Evolutionary conservation across 495 filamentous ascomycete genomes (phyloP), one percentile per base, ranked within the genome.

Genomic region (Glarea lozoyensis): DNA sequence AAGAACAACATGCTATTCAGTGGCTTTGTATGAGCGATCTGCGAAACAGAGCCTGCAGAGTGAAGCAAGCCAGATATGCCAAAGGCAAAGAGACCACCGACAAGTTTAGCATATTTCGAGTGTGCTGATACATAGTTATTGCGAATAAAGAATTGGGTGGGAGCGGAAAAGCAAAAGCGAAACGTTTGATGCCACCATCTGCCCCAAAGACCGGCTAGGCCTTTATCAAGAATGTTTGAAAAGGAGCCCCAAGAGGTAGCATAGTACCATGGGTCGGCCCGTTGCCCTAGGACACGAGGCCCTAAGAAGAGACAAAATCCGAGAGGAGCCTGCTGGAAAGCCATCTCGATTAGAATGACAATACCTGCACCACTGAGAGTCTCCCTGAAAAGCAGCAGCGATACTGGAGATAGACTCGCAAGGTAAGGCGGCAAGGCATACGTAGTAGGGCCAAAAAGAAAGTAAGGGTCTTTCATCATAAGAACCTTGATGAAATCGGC

Each of bases 181-280:
- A 94, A 92, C 1, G 81, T 73, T 58, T 94, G 88, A 59, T 94
- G 88, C 88, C 88, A 94, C 80, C 81, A 93, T 12, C 65, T 70
- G 31, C 82, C 76, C 88, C 88, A 95, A 51, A 80, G 76, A 21
- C 87, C 87, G 6, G 72, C 66, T 1, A 95, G 61, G 0, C 87
- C 86, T 34, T 77, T 61, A 40, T 83, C 71, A 3, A 82, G 54
- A 4, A 90, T 63, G 7, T 64, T 55, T 2, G 44, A 45, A 45
- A 73, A 63, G 1, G 72, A 66, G 11, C 86, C 88, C 53, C 75
- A 85, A 13, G 64, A 53, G 24, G 71, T 67, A 0, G 85, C 70
- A 48, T 88, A 82, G 5, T 79, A 67, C 78, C 79, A 87, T 1
- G 82, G 60, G 40, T 70, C 72, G 4, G 63, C 67, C 19, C 73